Evolutionary conservation across 371 early-diverging fungal species (phyloP), one percentile per base, ranked within the genome.

Genomic region (Mucor sp.): DNA sequence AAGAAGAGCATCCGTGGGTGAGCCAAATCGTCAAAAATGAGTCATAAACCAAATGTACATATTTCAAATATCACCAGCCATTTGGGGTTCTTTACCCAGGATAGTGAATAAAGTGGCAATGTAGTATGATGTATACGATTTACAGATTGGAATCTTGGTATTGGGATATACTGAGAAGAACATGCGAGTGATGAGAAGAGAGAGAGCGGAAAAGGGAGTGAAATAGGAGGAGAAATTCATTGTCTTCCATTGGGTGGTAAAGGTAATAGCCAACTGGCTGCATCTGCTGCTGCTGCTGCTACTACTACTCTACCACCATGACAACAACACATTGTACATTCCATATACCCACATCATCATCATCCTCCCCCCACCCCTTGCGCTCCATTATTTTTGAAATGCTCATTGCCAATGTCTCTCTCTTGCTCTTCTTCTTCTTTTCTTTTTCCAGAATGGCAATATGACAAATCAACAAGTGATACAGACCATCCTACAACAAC

Each of bases 201-300:
- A 47, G 47, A 61, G 27, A 27, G 19, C 44, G 61, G 39, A 41
- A 35, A 59, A 60, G 60, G 37, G 39, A 60, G 60, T 14, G 30
- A 62, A 4, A 62, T 19, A 47, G 48, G 53, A 53, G 53, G 27
- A 41, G 53, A 41, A 5, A 12, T 37, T 14, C 11, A 41, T 41
- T 9, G 35, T 41, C 17, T 41, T 41, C 17, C 14, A 41, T 41
- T 41, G 41, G 41, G 5, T 17, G 17, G 17, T 41, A 41, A 41
- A 17, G 17, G 17, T 41, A 6, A 17, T 41, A 41, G 17, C 41
- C 41, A 41, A 41, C 41, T 17, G 41, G 41, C 41, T 41, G 41
- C 41, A 17, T 4, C 41, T 41, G 17, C 41, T 41, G 41, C 41
- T 41, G 11, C 41, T 41, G 41, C 41, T 41, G 41, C 37, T 37